Conservation (phyloP, 176 grass and related monocot species). For the Zizania latifolia region DNA sequence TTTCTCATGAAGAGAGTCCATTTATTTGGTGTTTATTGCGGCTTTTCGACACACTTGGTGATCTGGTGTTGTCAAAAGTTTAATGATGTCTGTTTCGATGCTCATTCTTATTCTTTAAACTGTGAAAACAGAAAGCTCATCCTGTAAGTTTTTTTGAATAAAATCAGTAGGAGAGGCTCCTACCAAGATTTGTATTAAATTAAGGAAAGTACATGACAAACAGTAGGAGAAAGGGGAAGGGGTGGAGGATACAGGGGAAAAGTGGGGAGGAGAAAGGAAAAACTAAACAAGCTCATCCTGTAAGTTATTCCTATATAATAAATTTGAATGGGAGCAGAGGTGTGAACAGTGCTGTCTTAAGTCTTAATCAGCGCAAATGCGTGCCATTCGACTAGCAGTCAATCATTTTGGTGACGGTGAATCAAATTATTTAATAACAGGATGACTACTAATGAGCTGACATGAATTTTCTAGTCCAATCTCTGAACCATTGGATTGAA, state of each 20-base stretch:
- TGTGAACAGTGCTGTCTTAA: background rate
- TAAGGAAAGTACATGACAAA: too few species aligned
- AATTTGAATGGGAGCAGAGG: background rate
- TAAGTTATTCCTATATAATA: too few species aligned
- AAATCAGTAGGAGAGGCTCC: too few species aligned
- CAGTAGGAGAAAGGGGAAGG: too few species aligned
- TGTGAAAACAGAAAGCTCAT: background rate
- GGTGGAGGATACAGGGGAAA: too few species aligned
- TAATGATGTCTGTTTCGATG: background rate
- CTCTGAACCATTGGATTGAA: background rate
- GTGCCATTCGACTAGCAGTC: background rate
- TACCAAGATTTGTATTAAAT: too few species aligned
- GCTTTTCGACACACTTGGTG: background rate
- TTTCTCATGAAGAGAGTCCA: background rate
- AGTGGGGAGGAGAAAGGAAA: too few species aligned
- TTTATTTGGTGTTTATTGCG: background rate
- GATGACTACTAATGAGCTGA: background rate
- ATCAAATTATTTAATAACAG: background rate
- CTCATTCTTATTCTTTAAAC: constrained; percentile 10
- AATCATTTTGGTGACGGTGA: background rate
- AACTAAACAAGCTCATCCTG: too few species aligned
- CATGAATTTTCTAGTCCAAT: background rate
- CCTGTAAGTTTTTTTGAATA: too few species aligned
- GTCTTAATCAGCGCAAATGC: background rate
- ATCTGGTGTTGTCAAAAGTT: background rate